Evolutionary conservation across 257 asterid species (phyloP), one percentile per base, ranked within the genome.

Genomic region (Lycium barbarum): DNA sequence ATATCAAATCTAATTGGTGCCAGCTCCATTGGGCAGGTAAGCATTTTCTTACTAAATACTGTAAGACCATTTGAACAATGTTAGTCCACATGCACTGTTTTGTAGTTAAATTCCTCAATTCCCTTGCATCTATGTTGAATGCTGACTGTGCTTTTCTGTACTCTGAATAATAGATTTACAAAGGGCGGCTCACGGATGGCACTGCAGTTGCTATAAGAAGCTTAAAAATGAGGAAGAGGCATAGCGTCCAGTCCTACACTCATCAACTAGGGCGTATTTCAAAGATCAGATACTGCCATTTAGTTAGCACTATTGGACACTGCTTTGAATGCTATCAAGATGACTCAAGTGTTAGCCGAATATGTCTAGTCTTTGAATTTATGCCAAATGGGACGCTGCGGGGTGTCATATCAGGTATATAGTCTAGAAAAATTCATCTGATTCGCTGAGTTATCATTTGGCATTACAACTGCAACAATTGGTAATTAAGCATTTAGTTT

Each of bases 231-330:
- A 93, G 83, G 83, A 90, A 86, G 90, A 90, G 88, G 82, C 91
- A 89, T 18, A 66, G 88, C 63, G 83, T 85, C 81, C 97, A 92
- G 73, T 85, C 88, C 45, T 94, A 92, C 83, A 94, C 96, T 57
- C 94, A 91, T 79, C 98, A 95, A 51, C 91, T 93, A 9, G 97
- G 94, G 92, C 83, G 90, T 85, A 82, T 92, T 59, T 82, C 95
- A 2, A 93, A 93, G 85, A 94, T 95, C 49, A 87, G 99, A 66
- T 97, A 92, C 79, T 84, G 85, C 87, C 92, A 95, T 84, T 86
- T 95, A 55, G 98, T 92, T 71, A 94, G 94, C 79, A 90, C 97
- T 14, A 85, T 95, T 14, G 99, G 99, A 82, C 98, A 95, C 88
- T 94, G 96, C 90, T 92, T 94, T 26, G 95, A 94, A 73, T 95